Percentiles rank a stretch among this genome's conserved stretches.
phyloP scores from a whole-genome alignment of 2,329 filamentous ascomycete species.

The Coniochaeta sp. region DNA sequence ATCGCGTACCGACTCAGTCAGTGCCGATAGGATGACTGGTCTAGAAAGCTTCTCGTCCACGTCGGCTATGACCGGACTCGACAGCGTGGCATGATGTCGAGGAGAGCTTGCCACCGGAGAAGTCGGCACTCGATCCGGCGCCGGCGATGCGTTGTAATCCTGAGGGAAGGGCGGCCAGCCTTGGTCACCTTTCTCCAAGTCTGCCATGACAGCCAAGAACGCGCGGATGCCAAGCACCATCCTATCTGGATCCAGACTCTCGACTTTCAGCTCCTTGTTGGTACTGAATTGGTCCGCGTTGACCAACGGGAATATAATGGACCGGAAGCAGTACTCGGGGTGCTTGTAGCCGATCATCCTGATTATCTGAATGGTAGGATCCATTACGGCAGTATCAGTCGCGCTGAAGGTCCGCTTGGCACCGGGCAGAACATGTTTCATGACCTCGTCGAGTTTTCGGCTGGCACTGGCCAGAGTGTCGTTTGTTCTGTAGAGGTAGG shows the following conservation, averaged over 20 bases:
- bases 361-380: constrained; percentile 88
- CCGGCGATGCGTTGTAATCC: constrained; percentile 38
- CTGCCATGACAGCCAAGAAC: constrained; percentile 87
- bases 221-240: constrained; percentile 96
- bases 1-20: constrained; percentile 72
- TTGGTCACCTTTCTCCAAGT: constrained; percentile 77
- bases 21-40: constrained; percentile 51
- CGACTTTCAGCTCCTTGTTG: constrained; percentile 72
- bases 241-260: constrained; percentile 89
- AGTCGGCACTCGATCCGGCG: constrained; percentile 36
- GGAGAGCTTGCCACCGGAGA: constrained; percentile 40
- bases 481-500: constrained; percentile 78
- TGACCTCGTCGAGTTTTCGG: constrained; percentile 83
- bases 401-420: constrained; percentile 76
- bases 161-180: constrained; percentile 78
- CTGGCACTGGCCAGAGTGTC: constrained; percentile 62
- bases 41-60: constrained; percentile 61
- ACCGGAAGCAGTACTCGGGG: constrained; percentile 87
- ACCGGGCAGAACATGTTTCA: constrained; percentile 74
- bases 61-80: constrained; percentile 18
- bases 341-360: constrained; percentile 91
- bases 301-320: constrained; percentile 89
- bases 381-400: constrained; percentile 75
- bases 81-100: constrained; percentile 17
- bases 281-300: constrained; percentile 83